Evolutionary conservation across 306 rosid species (phyloP).

Genomic region (Albizia julibrissin): DNA sequence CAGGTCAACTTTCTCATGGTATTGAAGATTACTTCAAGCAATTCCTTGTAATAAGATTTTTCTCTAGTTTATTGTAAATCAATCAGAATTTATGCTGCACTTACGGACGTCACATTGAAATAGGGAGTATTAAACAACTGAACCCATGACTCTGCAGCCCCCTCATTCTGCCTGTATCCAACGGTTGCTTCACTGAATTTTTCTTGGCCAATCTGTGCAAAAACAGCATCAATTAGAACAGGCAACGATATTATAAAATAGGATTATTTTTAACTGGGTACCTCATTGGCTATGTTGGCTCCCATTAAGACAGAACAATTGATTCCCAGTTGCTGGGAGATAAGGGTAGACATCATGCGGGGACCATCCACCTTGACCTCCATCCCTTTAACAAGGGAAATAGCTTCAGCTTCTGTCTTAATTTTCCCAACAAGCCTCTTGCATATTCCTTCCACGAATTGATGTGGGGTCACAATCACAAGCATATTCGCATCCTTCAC

Average conservation of each 20-base stretch:
- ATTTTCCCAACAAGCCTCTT: slow-evolving; percentile 74
- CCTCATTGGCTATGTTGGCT: slow-evolving; percentile 98
- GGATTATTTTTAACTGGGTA: slow-evolving; percentile 7
- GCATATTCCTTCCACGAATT: slow-evolving; percentile 97
- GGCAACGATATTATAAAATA: slow-evolving; percentile 11
- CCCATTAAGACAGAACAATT: slow-evolving; percentile 96
- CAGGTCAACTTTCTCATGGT: neutral
- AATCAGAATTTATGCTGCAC: slow-evolving; percentile 35
- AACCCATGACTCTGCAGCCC: slow-evolving; percentile 88
- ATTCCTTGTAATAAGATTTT: neutral
- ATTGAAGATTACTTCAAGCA: slow-evolving; percentile 2
- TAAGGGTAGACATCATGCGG: slow-evolving; percentile 90
- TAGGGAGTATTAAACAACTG: slow-evolving; percentile 84
- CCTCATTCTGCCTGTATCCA: slow-evolving; percentile 70
- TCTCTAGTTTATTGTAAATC: neutral
- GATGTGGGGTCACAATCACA: slow-evolving; percentile 98
- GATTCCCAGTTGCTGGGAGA: slow-evolving; percentile 69
- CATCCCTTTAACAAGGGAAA: slow-evolving; percentile 98
- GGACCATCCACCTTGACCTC: slow-evolving; percentile 99
- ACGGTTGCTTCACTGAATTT: slow-evolving; percentile 97
- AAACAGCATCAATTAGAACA: slow-evolving; percentile 15
- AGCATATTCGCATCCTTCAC: slow-evolving; percentile 90
- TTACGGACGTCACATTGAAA: slow-evolving; percentile 75
- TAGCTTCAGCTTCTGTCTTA: slow-evolving; percentile 76
- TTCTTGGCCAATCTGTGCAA: slow-evolving; percentile 64